Base-by-base conservation (phyloP, 2,329 filamentous ascomycete genomes). In the Pseudogymnoascus sp. region DNA sequence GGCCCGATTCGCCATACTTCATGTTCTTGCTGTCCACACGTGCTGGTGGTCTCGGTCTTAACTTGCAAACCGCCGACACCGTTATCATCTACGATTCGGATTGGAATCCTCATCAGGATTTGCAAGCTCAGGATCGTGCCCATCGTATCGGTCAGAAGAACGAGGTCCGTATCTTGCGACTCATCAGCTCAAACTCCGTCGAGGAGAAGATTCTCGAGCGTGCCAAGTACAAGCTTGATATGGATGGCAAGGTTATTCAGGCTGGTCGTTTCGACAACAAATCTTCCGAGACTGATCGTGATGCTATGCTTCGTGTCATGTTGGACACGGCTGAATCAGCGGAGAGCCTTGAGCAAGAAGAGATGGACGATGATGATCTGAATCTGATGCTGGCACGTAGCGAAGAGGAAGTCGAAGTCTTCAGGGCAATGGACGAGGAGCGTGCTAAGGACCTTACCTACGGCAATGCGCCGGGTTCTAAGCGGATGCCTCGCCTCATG, bases 91-190 rank as follows among this genome's bases (percentile, higher is more conserved):
- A 97, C 77, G 95, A 99, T 73, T 99, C 95, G 0, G 95, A 99
- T 79, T 99, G 95, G 95, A 99, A 99, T 76, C 95, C 95, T 73
- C 93, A 97, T 74, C 95, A 99, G 76, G 95, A 99, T 89, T 81
- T 99, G 76, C 95, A 99, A 76, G 95, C 95, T 12, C 95, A 99
- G 74, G 95, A 99, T 88, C 95, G 95, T 88, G 95, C 95, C 55
- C 95, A 99, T 86, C 93, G 95, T 89, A 99, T 99, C 69, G 95
- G 95, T 65, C 95, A 99, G 76, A 99, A 99, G 87, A 99, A 99
- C 71, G 95, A 99, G 76, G 95, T 99, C 63, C 90, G 95, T 70
- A 99, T 99, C 74, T 79, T 99, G 64, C 88, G 95, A 76, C 82
- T 99, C 49, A 97, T 99, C 75, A 97, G 89, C 67, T 96, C 92